Evolutionary conservation across 331 rosid species (phyloP).

Genomic region (Pyrus hybrid): DNA sequence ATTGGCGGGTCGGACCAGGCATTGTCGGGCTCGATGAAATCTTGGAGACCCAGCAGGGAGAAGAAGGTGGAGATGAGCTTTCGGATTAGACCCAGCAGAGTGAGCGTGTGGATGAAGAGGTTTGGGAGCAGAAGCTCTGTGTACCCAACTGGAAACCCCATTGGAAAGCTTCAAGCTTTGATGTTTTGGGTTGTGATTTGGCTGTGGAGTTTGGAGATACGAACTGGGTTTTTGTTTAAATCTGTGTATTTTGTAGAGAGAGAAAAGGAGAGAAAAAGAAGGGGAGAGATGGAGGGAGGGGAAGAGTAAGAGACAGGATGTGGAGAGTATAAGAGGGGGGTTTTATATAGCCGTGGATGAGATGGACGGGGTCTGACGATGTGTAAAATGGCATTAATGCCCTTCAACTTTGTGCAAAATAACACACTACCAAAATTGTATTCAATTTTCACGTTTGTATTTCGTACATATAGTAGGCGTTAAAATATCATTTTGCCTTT

Average conservation of each 20-base stretch:
- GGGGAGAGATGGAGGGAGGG: background rate
- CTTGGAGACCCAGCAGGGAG: conserved; percentile 40
- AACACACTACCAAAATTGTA: background rate
- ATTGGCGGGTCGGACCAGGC: conserved; percentile 26
- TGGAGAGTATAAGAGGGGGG: background rate
- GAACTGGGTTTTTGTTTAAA: background rate
- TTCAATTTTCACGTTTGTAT: background rate
- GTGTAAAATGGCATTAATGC: conserved; percentile 20
- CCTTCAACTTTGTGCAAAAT: conserved; percentile 20
- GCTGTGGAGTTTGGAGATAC: background rate
- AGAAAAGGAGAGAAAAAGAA: background rate
- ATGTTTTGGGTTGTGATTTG: background rate
- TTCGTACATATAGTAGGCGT: background rate
- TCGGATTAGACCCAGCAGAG: conserved; percentile 43
- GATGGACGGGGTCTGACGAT: background rate
- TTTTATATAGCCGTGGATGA: conserved; percentile 18
- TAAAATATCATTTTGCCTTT: background rate
- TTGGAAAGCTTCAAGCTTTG: background rate
- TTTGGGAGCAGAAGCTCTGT: conserved; percentile 61
- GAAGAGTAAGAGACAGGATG: too few relatives aligned
- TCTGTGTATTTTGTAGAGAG: background rate
- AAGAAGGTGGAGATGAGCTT: conserved; percentile 37
- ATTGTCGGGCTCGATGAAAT: conserved; percentile 59
- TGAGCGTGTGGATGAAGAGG: conserved; percentile 45
- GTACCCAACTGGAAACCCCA: conserved; percentile 83